phyloP scores from a whole-genome alignment of 1,284 basidiomycete genomes.

The Vanrija pseudolonga region DNA sequence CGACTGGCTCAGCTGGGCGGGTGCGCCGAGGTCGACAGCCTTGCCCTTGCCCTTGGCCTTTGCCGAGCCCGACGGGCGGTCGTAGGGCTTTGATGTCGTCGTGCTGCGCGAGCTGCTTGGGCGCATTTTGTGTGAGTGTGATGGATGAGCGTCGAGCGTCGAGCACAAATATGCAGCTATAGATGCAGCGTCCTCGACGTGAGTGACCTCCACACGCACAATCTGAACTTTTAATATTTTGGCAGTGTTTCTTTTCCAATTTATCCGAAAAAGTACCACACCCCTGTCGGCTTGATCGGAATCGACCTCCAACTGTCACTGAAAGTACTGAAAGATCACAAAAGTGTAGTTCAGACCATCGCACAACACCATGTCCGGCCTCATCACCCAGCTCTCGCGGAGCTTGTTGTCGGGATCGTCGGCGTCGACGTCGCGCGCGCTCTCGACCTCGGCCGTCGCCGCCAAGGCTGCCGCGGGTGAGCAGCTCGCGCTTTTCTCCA shows the following conservation, averaged over 20 bases:
- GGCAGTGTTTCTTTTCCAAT: slow-evolving; percentile 1
- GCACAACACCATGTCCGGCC: slow-evolving; percentile 10
- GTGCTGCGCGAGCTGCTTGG: background rate
- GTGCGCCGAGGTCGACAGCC: slow-evolving; percentile 52
- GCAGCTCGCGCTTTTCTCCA: background rate
- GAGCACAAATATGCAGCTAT: too few relatives aligned
- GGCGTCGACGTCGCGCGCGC: slow-evolving; percentile 17
- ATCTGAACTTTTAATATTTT: too few relatives aligned
- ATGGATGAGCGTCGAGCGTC: background rate
- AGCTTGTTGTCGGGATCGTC: background rate
- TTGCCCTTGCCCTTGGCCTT: slow-evolving; percentile 24
- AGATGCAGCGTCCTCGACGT: too few relatives aligned
- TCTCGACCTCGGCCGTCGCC: slow-evolving; percentile 16
- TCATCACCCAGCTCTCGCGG: slow-evolving; percentile 8
- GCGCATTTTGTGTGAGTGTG: slow-evolving; percentile 4
- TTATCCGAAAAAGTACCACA: slow-evolving; percentile 12
- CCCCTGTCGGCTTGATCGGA: background rate
- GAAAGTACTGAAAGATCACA: background rate
- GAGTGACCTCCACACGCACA: too few relatives aligned
- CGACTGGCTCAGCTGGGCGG: slow-evolving; percentile 65
- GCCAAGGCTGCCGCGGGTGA: slow-evolving; percentile 11
- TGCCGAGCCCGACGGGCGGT: slow-evolving; percentile 9
- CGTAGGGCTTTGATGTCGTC: slow-evolving; percentile 16
- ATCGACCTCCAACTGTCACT: background rate
- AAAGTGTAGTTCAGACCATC: background rate